Base-by-base conservation (phyloP, 805 yeast genomes). In the Candida silvicultrix region DNA sequence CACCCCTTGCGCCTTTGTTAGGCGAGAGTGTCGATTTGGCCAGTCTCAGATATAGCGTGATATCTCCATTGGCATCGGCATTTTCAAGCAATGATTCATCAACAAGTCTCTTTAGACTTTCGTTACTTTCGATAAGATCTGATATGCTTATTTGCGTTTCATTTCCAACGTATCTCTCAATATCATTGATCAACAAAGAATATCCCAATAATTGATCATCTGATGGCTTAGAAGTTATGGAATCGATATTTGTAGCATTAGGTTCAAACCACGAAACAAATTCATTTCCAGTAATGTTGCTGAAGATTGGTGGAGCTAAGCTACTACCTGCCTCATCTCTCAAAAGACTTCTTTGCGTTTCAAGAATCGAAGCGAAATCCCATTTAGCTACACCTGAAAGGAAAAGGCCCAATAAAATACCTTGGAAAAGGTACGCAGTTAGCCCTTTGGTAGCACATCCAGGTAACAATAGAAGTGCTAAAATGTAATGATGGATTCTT, bases 281-380 rank as follows among this genome's bases (percentile, higher is more conserved):
- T 44, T 61, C 59, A 2, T 59, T 56, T 0, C 15, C 14, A 14
- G 43, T 41, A 10, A 57, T 44, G 36, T 62, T 57, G 14, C 52
- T 31, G 15, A 80, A 67, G 0, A 89, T 89, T 6, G 88, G 85
- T 15, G 65, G 52, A 14, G 60, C 49, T 7, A 66, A 56, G 4
- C 12, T 20, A 20, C 59, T 80, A 40, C 78, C 75, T 0, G 95
- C 90, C 54, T 86, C 96, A 18, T 85, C 85, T 53, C 97, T 70
- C 46, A 80, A 62, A 39, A 90, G 62, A 3, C 86, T 74, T 5
- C 72, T 66, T 22, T 75, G 75, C 0, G 96, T 87, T 58, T 92
- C 97, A 1, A 86, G 80, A 46, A 92, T 80, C 14, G 96, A 81
- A 2, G 95, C 97, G 57, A 85, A 81, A 46, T 94, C 97, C 99